Percentiles rank a stretch among this genome's conserved stretches.
Conservation (phyloP, 768 basidiomycete genomes). For the Hericium erinaceus region DNA sequence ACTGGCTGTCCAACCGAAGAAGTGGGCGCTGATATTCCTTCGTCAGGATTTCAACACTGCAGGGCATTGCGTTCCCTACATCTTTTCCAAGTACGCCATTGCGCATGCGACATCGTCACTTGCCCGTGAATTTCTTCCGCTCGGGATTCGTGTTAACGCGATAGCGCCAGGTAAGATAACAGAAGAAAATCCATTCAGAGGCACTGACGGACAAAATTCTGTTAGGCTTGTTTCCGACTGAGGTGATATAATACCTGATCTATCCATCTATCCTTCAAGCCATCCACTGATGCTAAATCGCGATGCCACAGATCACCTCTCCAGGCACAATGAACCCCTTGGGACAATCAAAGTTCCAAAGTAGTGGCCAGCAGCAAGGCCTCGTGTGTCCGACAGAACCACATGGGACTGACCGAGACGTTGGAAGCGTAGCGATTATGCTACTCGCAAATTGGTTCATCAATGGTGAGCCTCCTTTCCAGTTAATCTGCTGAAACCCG, state of each 20-base stretch:
- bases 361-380: not conserved
- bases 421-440: not conserved
- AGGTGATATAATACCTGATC: not conserved
- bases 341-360: not conserved
- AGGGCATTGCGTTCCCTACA: constrained; percentile 31
- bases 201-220: not conserved
- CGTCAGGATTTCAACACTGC: constrained; percentile 23
- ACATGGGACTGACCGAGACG: not conserved
- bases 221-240: constrained; percentile 8
- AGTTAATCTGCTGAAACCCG: not conserved
- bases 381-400: not conserved
- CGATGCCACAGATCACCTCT: not conserved
- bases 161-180: constrained; percentile 30
- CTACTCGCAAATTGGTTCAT: not conserved
- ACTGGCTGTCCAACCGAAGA: constrained; percentile 5
- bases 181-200: no score
- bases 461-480: not conserved
- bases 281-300: not conserved
- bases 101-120: constrained; percentile 36
- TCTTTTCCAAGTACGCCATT: constrained; percentile 38
- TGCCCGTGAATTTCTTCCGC: constrained; percentile 38
- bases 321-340: not conserved
- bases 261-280: not conserved
- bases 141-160: constrained; percentile 40
- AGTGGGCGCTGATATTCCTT: no score